Evolutionary conservation across 768 basidiomycete species (phyloP).

Genomic region (Boletus patriciae): DNA sequence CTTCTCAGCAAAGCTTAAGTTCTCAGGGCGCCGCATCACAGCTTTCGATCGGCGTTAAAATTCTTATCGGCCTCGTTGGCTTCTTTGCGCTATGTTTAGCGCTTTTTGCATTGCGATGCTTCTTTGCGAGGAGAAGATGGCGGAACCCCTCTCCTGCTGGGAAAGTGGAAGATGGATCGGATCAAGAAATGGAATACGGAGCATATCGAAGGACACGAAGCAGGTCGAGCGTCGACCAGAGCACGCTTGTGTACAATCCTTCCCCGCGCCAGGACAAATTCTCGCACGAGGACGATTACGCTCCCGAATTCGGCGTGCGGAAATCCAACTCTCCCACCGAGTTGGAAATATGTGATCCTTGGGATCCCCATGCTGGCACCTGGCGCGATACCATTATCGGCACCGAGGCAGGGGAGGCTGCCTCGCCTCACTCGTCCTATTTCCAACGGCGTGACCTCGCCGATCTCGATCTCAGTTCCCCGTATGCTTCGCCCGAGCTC

Average conservation of each 20-base stretch:
- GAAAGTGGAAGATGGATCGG: slow-evolving; percentile 14
- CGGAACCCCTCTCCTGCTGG: slow-evolving; percentile 15
- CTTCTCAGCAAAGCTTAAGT: slow-evolving; percentile 7
- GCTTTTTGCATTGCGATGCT: slow-evolving; percentile 58
- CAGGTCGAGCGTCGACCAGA: slow-evolving; percentile 26
- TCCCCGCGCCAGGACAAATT: slow-evolving; percentile 35
- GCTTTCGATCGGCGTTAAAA: slow-evolving; percentile 59
- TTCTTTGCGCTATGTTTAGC: slow-evolving; percentile 57
- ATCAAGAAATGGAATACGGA: slow-evolving; percentile 14
- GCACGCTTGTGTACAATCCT: slow-evolving; percentile 39
- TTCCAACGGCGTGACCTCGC: slow-evolving; percentile 3
- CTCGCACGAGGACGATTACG: slow-evolving; percentile 9
- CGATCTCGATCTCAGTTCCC: slow-evolving; percentile 18
- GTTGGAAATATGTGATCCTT: slow-evolving; percentile 19
- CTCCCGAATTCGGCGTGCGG: slow-evolving; percentile 13
- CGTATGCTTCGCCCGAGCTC: slow-evolving; percentile 27
- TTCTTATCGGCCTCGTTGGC: slow-evolving; percentile 57
- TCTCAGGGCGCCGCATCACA: slow-evolving; percentile 34
- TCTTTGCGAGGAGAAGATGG: slow-evolving; percentile 43
- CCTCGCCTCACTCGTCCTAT: slow-evolving; percentile 11
- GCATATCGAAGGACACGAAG: slow-evolving; percentile 39
- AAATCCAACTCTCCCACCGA: neutral
- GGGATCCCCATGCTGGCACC: slow-evolving; percentile 26
- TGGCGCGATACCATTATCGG: slow-evolving; percentile 33
- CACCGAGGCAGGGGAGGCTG: slow-evolving; percentile 21